Percentiles rank a stretch among this genome's conserved stretches.
Evolutionary conservation across 148 eudicot genomes (phyloP).

Genomic region (Fagopyrum homotropicum): DNA sequence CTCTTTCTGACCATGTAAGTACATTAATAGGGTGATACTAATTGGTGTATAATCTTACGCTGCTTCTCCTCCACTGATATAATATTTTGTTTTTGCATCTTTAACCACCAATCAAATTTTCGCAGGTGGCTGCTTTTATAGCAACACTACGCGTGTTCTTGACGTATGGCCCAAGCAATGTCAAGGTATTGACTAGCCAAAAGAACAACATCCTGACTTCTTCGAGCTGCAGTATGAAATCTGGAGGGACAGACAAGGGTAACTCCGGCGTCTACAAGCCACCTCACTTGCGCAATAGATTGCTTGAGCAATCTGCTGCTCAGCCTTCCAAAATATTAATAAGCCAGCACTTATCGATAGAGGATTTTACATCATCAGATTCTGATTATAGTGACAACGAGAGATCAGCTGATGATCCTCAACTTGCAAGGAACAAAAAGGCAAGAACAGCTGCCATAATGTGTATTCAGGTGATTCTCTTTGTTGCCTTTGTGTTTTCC

Average conservation of each 20-base stretch:
- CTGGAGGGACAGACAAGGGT: slow-evolving; percentile 33
- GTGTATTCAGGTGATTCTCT: slow-evolving; percentile 70
- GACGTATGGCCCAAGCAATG: slow-evolving; percentile 54
- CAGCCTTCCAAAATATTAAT: slow-evolving; percentile 28
- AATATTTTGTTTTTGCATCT: background rate
- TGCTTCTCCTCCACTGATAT: background rate
- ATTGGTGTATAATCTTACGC: background rate
- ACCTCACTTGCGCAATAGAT: slow-evolving; percentile 71
- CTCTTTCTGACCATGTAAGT: slow-evolving; percentile 75
- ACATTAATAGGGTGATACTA: background rate
- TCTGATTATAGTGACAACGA: slow-evolving; percentile 90
- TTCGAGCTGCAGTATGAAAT: slow-evolving; percentile 17
- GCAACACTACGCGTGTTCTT: slow-evolving; percentile 68
- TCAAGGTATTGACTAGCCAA: slow-evolving; percentile 23
- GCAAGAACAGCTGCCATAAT: slow-evolving; percentile 82
- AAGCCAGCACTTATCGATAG: slow-evolving; percentile 34
- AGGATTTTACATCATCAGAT: slow-evolving; percentile 62
- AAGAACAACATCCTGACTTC: slow-evolving; percentile 30
- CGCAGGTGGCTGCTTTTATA: slow-evolving; percentile 82
- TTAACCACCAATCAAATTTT: slow-evolving; percentile 2
- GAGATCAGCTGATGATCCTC: slow-evolving; percentile 35
- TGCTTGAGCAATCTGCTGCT: slow-evolving; percentile 29
- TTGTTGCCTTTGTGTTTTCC: background rate
- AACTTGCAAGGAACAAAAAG: slow-evolving; percentile 39
- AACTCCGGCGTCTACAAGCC: slow-evolving; percentile 75